Conservation (phyloP, 192 early-diverging fungal species). For the Coemansia sp. region DNA sequence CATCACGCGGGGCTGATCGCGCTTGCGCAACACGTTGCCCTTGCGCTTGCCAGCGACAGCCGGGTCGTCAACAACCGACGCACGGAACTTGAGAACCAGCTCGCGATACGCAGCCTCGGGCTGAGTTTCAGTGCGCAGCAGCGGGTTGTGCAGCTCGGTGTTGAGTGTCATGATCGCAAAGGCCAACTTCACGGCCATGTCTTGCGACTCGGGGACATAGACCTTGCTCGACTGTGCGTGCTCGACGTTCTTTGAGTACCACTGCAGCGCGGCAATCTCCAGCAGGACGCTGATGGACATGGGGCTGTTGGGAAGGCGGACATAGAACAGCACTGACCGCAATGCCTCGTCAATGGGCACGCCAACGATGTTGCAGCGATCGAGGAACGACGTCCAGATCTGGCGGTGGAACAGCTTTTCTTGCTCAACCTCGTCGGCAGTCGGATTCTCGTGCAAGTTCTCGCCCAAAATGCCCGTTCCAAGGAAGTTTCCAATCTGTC, state of each 20-base stretch:
- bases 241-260: constrained; percentile 44
- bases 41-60: constrained; percentile 48
- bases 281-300: constrained; percentile 44
- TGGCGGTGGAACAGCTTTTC: constrained; percentile 51
- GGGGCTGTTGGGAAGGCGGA: constrained; percentile 46
- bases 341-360: constrained; percentile 54
- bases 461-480: constrained; percentile 49
- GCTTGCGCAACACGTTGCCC: constrained; percentile 56
- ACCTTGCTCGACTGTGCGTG: constrained; percentile 13
- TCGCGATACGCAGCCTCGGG: constrained; percentile 45
- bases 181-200: constrained; percentile 50
- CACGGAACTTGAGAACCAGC: constrained; percentile 47
- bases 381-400: constrained; percentile 48
- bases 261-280: constrained; percentile 49
- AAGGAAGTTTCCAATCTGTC: constrained; percentile 49
- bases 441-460: constrained; percentile 47
- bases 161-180: constrained; percentile 54
- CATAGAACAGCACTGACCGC: constrained; percentile 50
- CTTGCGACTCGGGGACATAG: constrained; percentile 50
- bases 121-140: constrained; percentile 37
- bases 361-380: constrained; percentile 46
- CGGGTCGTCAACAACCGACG: constrained; percentile 53
- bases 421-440: constrained; percentile 47
- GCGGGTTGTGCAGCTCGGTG: constrained; percentile 54
- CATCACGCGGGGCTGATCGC: constrained; percentile 55